Evolutionary conservation across 768 basidiomycete genomes (phyloP), one percentile per base, ranked within the genome.

Genomic region (Gelatoporia subvermispora): DNA sequence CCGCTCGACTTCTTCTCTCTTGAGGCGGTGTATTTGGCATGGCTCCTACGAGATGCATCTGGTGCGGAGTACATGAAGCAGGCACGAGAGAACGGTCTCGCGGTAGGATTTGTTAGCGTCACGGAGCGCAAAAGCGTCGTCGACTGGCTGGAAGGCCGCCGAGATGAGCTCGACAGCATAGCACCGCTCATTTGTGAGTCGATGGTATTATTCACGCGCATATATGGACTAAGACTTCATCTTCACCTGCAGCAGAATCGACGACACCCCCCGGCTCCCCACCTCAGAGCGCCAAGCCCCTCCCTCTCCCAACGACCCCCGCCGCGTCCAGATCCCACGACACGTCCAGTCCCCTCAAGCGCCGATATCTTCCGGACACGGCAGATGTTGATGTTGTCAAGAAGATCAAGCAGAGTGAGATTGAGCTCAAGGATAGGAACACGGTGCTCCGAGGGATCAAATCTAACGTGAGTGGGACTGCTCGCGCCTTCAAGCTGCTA

Each of bases 11-110:
- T 86, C 55, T 91, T 87, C 66, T 76, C 87, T 9, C 66, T 93
- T 13, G 87, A 88, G 45, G 86, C 91, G 1, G 72, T 98, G 8
- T 85, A 88, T 57, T 73, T 94, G n/a, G 85, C 87, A 23, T 98
- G 85, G 87, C 69, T 83, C 3, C 73, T 86, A 25, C 73, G 79
- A 40, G 88, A 90, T 62, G 79, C 81, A 0, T 73, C 81, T 0
- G 81, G 82, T 24, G 88, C 85, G 15, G 91, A 94, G 55, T 98
- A 98, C 68, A 82, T 95, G 80, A 86, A 84, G 61, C 84, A 88
- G 58, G 84, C 85, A 2, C 74, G 89, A 47, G 86, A 88, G 59
- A 75, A 75, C 37, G 87, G 89, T 1, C 68, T 93, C 24, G 72
- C 79, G 2, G 76, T 82, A 35, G 85, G 85, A 8, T 79, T 92